Conservation (phyloP, 768 basidiomycete species). For the Tulasnella sp. region DNA sequence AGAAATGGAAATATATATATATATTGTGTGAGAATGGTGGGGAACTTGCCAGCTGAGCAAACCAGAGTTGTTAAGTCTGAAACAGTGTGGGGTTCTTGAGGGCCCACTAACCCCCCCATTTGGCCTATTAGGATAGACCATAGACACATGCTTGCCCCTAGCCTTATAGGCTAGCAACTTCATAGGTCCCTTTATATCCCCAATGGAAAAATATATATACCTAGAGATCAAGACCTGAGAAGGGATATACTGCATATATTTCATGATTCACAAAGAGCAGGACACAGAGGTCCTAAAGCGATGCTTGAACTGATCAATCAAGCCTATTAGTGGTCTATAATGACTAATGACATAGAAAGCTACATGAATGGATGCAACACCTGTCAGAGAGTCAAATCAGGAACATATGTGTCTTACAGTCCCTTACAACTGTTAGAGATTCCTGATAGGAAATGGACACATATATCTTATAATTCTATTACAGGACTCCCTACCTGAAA, state of each 20-base stretch:
- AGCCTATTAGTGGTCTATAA: neutral
- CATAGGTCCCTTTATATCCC: no score
- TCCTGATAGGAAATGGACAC: neutral
- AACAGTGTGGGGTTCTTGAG: no score
- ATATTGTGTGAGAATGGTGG: no score
- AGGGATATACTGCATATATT: neutral
- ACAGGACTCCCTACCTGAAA: conserved; percentile 27
- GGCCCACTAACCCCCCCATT: neutral
- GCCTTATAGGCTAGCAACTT: no score
- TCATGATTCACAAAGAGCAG: neutral
- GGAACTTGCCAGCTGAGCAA: no score
- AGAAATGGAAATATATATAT: no score
- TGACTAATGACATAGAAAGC: neutral
- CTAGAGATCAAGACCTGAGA: neutral
- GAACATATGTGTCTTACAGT: neutral
- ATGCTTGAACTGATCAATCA: neutral
- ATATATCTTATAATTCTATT: conserved; percentile 25
- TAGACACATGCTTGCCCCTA: no score
- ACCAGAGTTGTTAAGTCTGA: no score
- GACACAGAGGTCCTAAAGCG: neutral
- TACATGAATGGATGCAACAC: neutral
- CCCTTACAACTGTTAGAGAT: neutral
- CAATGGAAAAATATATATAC: neutral
- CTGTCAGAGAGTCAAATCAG: neutral
- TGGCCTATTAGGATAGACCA: no score